A percentile compares a stretch with the other conserved stretches of the same genome.
Evolutionary conservation across 768 basidiomycete species (phyloP).

Genomic region (Rhodotorula toruloides): DNA sequence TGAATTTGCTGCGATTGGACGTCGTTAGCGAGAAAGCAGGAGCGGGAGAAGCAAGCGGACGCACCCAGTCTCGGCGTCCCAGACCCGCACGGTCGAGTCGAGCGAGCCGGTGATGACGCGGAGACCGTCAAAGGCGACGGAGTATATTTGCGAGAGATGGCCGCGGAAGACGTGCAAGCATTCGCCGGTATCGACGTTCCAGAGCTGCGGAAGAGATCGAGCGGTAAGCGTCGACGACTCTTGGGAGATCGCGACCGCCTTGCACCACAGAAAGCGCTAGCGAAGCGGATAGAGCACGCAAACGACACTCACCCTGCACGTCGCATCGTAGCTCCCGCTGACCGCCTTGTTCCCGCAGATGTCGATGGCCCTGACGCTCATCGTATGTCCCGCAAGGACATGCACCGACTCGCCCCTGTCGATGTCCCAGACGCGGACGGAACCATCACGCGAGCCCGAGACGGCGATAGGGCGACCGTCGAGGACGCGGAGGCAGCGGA

Average conservation of each 20-base stretch:
- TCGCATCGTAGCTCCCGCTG: constrained; percentile 89
- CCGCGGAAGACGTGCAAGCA: constrained; percentile 76
- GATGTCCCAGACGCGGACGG: constrained; percentile 88
- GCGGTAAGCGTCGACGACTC: neutral
- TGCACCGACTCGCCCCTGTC: constrained; percentile 58
- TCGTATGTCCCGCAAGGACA: constrained; percentile 67
- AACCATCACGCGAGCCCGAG: constrained; percentile 79
- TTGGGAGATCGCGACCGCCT: too few species aligned
- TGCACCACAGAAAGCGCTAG: too few species aligned
- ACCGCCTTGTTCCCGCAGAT: constrained; percentile 76
- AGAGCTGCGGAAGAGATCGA: constrained; percentile 55
- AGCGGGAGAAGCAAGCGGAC: constrained; percentile 41
- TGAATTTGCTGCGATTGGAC: constrained; percentile 57
- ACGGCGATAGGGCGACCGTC: constrained; percentile 83
- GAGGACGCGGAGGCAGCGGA: constrained; percentile 81
- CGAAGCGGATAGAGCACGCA: neutral
- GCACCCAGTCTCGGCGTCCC: constrained; percentile 81
- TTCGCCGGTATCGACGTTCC: constrained; percentile 83
- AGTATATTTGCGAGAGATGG: constrained; percentile 83
- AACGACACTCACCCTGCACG: constrained; percentile 60
- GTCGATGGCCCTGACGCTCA: constrained; percentile 82
- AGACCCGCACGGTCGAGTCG: constrained; percentile 87
- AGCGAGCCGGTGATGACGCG: constrained; percentile 78
- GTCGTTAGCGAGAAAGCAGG: neutral
- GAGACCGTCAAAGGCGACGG: constrained; percentile 81